Base-by-base conservation (phyloP, 75 land plant species). In the Pseudotsuga menziesii region DNA sequence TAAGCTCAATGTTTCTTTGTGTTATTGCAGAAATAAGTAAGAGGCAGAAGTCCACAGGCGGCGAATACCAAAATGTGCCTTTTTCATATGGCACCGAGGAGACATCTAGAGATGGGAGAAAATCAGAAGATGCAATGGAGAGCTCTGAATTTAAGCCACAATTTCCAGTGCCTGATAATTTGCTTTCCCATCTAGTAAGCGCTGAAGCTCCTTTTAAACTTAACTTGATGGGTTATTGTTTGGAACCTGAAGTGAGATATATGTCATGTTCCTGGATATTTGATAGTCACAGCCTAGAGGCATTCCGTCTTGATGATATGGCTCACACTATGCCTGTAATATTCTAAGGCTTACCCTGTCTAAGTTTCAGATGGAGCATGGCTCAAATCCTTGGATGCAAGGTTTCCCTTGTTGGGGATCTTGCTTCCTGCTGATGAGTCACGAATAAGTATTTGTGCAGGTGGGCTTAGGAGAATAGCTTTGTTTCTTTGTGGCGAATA, bases 331-430 rank as follows among this genome's bases (percentile, higher is more conserved):
- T 78, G 77, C 82, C 78, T 59, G 23, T 84, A 75, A 80, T 78
- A 26, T 81, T 83, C 85, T 82, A 85, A 80, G 86, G 86, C 84
- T 84, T 81, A 90, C 82, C 35, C 73, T 90, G 84, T 85, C 78
- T 81, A 89, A 85, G 82, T 91, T 84, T 88, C 88, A 86, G 87
- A 86, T 89, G 90, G 81, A 82, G 90, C 88, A 81, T 82, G 58
- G 71, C 76, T 79, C 88, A 81, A 84, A 83, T 82, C 17, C 48
- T 76, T 62, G 78, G 79, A 79, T 17, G 73, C 78, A 77, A 78
- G 86, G 86, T 85, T 83, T 83, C 84, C 81, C 86, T 75, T 64
- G 60, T 75, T 23, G 72, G 87, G 86, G 75, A 85, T 80, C 85
- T 85, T 88, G 81, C 83, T 83, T 80, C 75, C 76, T 83, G 81